These are phyloP conservation scores for Ogataea trehalophila DNA, from an alignment of 805 yeast genomes.

Conservation along the genomic window DNA sequence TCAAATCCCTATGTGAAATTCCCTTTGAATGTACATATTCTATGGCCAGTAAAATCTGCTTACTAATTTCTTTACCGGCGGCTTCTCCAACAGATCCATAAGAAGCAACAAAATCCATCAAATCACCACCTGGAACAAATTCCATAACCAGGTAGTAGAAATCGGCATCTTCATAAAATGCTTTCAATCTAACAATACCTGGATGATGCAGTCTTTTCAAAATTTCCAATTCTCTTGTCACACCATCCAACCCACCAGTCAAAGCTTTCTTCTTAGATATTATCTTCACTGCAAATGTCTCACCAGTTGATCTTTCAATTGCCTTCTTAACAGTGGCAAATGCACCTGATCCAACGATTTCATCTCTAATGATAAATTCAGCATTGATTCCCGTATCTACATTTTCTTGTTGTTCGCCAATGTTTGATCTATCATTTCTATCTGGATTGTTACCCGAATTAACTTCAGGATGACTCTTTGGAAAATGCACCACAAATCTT, in stretches of 20 bases:
- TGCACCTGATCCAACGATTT: constrained; percentile 95
- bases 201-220: constrained; percentile 76
- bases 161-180: constrained; percentile 78
- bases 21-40: constrained; percentile 84
- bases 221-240: constrained; percentile 79
- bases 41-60: constrained; percentile 80
- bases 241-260: constrained; percentile 74
- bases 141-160: constrained; percentile 91
- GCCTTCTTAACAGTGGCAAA: constrained; percentile 95
- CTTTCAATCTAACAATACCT: constrained; percentile 75
- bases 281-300: constrained; percentile 85
- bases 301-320: constrained; percentile 78
- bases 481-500: constrained; percentile 47
- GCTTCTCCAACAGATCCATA: constrained; percentile 90
- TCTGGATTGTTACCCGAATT: constrained; percentile 22
- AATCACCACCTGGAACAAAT: constrained; percentile 91
- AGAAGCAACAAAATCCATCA: constrained; percentile 95
- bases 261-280: constrained; percentile 75
- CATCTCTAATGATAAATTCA: constrained; percentile 73
- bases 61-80: constrained; percentile 80
- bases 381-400: constrained; percentile 25
- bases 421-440: background rate
- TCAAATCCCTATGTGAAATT: constrained; percentile 92
- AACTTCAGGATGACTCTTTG: constrained; percentile 29
- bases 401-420: constrained; percentile 6